Evolutionary conservation across 2,329 filamentous ascomycete genomes (phyloP).

Genomic region (Sclerotinia nivalis): DNA sequence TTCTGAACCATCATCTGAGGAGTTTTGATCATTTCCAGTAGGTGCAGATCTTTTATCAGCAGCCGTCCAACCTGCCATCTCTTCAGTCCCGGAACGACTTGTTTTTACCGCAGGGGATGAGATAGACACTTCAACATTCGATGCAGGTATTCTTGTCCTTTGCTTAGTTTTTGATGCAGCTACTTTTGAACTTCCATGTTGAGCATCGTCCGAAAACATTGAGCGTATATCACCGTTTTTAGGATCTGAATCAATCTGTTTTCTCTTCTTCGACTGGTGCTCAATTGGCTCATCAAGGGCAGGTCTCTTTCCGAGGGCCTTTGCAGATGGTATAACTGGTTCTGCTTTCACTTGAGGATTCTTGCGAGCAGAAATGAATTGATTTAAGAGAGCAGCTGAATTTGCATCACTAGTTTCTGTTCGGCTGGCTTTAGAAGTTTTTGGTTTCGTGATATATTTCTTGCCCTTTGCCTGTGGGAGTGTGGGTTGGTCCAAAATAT

Average conservation of each 20-base stretch:
- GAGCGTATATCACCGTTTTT: constrained; percentile 21
- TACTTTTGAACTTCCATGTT: neutral
- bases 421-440: neutral
- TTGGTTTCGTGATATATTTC: constrained; percentile 3
- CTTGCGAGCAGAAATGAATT: neutral
- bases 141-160: neutral
- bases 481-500: neutral
- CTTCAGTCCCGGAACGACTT: constrained; percentile 12
- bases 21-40: neutral
- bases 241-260: constrained; percentile 23
- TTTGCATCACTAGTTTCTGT: constrained; percentile 15
- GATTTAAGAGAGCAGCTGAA: constrained; percentile 17
- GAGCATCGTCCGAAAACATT: constrained; percentile 9
- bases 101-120: constrained; percentile 9
- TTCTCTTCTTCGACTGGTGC: constrained; percentile 23
- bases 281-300: constrained; percentile 26
- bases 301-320: constrained; percentile 35
- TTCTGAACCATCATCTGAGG: neutral
- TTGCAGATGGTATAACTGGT: constrained; percentile 27
- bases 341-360: neutral
- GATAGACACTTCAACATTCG: neutral
- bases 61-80: constrained; percentile 8
- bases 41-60: neutral
- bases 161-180: neutral
- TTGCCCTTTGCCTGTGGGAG: neutral